A percentile compares a stretch with the other conserved stretches of the same genome.
Conservation (phyloP, 441 rosid species). For the Populus hybrid region DNA sequence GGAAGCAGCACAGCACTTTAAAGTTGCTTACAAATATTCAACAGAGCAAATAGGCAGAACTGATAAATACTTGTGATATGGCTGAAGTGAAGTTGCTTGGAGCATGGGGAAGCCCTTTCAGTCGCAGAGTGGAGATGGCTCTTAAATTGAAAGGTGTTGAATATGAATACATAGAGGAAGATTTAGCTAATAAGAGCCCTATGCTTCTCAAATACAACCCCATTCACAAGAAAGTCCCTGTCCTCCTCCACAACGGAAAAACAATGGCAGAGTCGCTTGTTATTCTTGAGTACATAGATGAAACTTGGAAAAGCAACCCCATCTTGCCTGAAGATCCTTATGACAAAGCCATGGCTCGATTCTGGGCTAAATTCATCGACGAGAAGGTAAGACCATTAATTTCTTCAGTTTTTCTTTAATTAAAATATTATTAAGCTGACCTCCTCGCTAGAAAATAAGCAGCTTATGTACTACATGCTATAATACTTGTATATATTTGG, state of each 20-base stretch:
- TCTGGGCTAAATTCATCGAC: conserved; percentile 58
- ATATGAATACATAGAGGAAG: conserved; percentile 25
- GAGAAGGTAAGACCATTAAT: conserved; percentile 36
- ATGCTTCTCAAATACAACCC: no score
- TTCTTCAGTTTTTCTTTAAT: neutral
- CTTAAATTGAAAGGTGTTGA: conserved; percentile 23
- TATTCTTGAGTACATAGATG: neutral
- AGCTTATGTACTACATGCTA: no score
- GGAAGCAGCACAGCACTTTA: neutral
- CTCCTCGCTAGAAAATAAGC: no score
- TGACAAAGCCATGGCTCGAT: conserved; percentile 52
- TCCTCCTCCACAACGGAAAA: no score
- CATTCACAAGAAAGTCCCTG: no score
- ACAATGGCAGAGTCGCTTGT: no score
- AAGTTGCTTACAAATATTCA: neutral
- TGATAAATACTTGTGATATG: neutral
- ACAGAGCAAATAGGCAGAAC: neutral
- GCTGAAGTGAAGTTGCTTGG: conserved; percentile 21
- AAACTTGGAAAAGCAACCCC: conserved; percentile 37
- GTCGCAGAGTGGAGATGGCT: conserved; percentile 19
- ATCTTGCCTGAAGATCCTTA: conserved; percentile 52
- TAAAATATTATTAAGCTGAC: neutral
- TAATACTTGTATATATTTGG: no score
- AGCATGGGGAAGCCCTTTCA: conserved; percentile 17
- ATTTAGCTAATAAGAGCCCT: neutral